Evolutionary conservation across 441 rosid genomes (phyloP), one percentile per base, ranked within the genome.

Genomic region (Populus hybrid): DNA sequence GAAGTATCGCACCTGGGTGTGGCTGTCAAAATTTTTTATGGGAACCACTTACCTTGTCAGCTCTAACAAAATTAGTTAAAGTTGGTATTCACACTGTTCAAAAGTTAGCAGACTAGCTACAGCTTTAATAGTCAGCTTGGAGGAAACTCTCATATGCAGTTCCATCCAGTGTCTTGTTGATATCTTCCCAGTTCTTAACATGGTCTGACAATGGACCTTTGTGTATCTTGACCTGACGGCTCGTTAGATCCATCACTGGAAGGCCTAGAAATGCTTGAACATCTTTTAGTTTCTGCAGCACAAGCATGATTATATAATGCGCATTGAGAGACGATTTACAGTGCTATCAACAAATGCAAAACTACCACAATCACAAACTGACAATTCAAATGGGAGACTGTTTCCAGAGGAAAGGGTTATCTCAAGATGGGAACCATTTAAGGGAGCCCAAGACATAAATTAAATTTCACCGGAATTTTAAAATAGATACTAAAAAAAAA

Each of bases 201-300:
- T 84, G 92, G 71, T 85, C 91, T 1, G 92, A 87, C 40, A 95
- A 81, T 10, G 87, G 81, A 64, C 97, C 97, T 79, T 85, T 85
- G 81, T 96, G 98, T 84, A 96, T 96, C 65, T 96, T 96, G 69
- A 94, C 94, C 74, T 96, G 99, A 23, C 89, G 91, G 79, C 98
- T 96, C n/a, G 77, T 87, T 71, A 96, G 79, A 69, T 86, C 79
- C 91, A 85, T 87, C 77, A 40, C 66, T 0, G 97, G 98, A 61
- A 96, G 86, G 82, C 87, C 83, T 42, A 94, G 84, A 81, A 94
- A 96, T 77, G 88, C 90, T 64, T 87, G 91, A 77, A 93, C 97
- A 32, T 90, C 94, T 69, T 84, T 77, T 70, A 93, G 84, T 83
- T 82, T 93, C 99, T 96, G 94, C 84, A 86, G 63, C 76, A 21